Conservation (phyloP, 768 basidiomycete genomes). For the Mycena rosella region DNA sequence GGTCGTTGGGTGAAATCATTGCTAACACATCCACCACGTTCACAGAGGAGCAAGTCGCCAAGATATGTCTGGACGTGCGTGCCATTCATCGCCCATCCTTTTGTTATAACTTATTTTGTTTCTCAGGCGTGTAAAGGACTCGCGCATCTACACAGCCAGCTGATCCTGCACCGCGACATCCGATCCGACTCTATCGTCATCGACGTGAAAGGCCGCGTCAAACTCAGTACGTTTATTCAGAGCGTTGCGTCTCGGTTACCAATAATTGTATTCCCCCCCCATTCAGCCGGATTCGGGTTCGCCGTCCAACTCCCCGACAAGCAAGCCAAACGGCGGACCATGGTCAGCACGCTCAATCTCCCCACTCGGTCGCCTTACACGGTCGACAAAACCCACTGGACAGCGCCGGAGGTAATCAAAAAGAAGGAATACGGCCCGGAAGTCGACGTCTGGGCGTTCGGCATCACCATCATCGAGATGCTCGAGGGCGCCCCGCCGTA, state of each 20-base stretch:
- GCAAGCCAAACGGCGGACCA: constrained; percentile 80
- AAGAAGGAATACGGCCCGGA: constrained; percentile 82
- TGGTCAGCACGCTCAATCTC: constrained; percentile 71
- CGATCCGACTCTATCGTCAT: constrained; percentile 82
- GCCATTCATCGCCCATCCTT: neutral
- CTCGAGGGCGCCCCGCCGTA: constrained; percentile 84
- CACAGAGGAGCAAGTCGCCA: constrained; percentile 77
- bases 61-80: constrained; percentile 75
- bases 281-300: constrained; percentile 78
- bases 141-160: constrained; percentile 76
- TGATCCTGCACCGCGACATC: constrained; percentile 82
- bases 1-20: constrained; percentile 77
- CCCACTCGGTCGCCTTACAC: constrained; percentile 28
- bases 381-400: constrained; percentile 67
- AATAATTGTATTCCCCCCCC: neutral
- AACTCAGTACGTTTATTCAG: constrained; percentile 71
- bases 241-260: neutral
- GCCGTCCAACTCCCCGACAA: constrained; percentile 80
- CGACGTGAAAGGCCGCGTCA: constrained; percentile 77
- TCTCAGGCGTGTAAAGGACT: constrained; percentile 78
- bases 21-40: constrained; percentile 71
- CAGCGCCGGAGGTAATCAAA: constrained; percentile 82
- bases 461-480: constrained; percentile 86
- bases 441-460: constrained; percentile 84
- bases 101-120: neutral